Conservation (phyloP, 2,329 filamentous ascomycete genomes). For the Allantophomopsis lycopodina region DNA sequence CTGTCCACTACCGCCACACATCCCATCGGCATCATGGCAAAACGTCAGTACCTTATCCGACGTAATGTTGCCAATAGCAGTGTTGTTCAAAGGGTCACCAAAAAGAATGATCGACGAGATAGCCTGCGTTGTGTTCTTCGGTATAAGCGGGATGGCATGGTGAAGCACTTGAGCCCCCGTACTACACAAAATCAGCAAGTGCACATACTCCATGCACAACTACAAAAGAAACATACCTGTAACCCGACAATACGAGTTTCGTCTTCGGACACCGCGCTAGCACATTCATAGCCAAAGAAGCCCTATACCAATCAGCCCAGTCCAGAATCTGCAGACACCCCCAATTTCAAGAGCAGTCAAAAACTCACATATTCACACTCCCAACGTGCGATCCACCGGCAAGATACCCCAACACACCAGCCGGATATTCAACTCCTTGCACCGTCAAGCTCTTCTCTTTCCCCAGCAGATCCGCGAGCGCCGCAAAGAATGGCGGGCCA, state of each 20-base stretch:
- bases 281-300: conserved; percentile 8
- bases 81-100: conserved; percentile 15
- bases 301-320: conserved; percentile 3
- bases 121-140: conserved; percentile 6
- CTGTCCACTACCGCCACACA: conserved; percentile 31
- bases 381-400: conserved; percentile 29
- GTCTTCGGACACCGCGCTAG: conserved; percentile 9
- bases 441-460: conserved; percentile 29
- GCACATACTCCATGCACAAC: conserved; percentile 1
- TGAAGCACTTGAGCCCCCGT: conserved; percentile 16
- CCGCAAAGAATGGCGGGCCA: conserved; percentile 13
- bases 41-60: conserved; percentile 8
- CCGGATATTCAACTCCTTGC: conserved; percentile 39
- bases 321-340: background rate
- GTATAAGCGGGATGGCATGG: conserved; percentile 6
- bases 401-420: conserved; percentile 28
- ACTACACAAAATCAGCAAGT: conserved; percentile 3
- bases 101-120: conserved; percentile 12
- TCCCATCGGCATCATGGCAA: conserved; percentile 26
- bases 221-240: background rate
- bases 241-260: conserved; percentile 11
- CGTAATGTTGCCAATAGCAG: conserved; percentile 8
- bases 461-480: conserved; percentile 19
- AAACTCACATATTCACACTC: conserved; percentile 23
- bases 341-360: background rate